phyloP scores from a whole-genome alignment of 2,329 filamentous ascomycete species.

The Epichloe sp. region DNA sequence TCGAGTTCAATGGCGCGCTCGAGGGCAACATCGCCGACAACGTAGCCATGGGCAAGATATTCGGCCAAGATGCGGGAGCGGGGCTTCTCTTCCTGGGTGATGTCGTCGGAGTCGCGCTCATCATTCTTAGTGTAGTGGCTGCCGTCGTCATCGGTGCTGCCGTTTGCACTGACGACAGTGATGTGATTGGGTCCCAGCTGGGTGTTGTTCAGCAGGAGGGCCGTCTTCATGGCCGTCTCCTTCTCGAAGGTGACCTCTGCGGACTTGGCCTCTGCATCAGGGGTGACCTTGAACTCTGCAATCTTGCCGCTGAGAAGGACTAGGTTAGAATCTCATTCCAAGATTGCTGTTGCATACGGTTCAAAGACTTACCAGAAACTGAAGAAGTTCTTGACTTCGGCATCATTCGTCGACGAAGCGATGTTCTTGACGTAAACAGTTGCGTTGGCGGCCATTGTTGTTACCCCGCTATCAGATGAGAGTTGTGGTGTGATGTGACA shows the following conservation, averaged over 20 bases:
- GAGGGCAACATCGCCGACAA: slow-evolving; percentile 61
- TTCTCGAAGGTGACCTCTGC: slow-evolving; percentile 96
- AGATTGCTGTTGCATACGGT: not conserved
- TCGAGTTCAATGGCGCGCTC: slow-evolving; percentile 79
- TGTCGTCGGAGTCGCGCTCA: slow-evolving; percentile 51
- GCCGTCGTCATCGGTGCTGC: slow-evolving; percentile 50
- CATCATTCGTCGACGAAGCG: slow-evolving; percentile 65
- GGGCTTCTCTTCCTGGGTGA: slow-evolving; percentile 94
- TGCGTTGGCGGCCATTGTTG: slow-evolving; percentile 7
- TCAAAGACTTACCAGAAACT: slow-evolving; percentile 62
- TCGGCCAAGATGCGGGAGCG: slow-evolving; percentile 87
- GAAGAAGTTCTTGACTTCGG: slow-evolving; percentile 94
- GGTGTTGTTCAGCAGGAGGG: slow-evolving; percentile 92
- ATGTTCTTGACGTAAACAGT: slow-evolving; percentile 81
- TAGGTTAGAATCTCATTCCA: not conserved
- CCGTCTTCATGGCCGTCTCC: slow-evolving; percentile 90
- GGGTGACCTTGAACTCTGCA: slow-evolving; percentile 62
- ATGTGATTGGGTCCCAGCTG: slow-evolving; percentile 83
- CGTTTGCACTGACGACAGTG: slow-evolving; percentile 53
- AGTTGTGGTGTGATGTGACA: not conserved
- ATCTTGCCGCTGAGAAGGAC: slow-evolving; percentile 68
- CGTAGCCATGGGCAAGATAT: slow-evolving; percentile 92
- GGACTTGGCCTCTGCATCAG: slow-evolving; percentile 56
- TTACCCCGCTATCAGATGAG: slow-evolving; percentile 1
- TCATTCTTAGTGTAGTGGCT: slow-evolving; percentile 39